These are phyloP conservation scores for Plantago lanceolata DNA, from an alignment of 305 asterid species.

Conservation along the genomic window DNA sequence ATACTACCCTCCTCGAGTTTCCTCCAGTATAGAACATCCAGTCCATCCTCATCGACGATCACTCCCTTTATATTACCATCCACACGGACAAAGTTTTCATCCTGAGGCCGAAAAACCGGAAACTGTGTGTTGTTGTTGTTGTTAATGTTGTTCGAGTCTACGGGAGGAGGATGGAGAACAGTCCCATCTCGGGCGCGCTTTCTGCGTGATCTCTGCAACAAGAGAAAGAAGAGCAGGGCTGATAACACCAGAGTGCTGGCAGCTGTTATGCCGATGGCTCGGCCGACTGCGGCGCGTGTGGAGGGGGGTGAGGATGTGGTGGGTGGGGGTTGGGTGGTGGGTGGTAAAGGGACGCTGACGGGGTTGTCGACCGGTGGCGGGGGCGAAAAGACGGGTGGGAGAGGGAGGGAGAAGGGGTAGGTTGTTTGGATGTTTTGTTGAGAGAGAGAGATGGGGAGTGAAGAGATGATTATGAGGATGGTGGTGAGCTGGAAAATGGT, in stretches of 20 bases:
- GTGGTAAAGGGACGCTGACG: slow-evolving; percentile 16
- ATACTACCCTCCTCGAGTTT: slow-evolving; percentile 44
- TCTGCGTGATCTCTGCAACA: slow-evolving; percentile 36
- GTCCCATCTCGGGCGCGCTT: slow-evolving; percentile 26
- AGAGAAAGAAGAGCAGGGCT: slow-evolving; percentile 53
- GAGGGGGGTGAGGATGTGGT: slow-evolving; percentile 36
- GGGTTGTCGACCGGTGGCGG: slow-evolving; percentile 17
- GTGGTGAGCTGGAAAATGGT: slow-evolving; percentile 29
- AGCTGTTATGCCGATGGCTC: slow-evolving; percentile 71
- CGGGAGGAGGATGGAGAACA: not conserved
- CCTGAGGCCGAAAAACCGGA: slow-evolving; percentile 30
- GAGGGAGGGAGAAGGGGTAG: slow-evolving; percentile 46
- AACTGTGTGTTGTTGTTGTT: too few species aligned
- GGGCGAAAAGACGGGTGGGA: slow-evolving; percentile 9
- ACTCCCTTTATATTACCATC: slow-evolving; percentile 69
- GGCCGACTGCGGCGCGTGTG: slow-evolving; percentile 56
- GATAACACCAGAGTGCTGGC: slow-evolving; percentile 57
- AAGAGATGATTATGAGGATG: slow-evolving; percentile 31
- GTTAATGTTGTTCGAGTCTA: too few species aligned
- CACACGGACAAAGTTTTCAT: slow-evolving; percentile 38
- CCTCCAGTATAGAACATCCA: slow-evolving; percentile 92
- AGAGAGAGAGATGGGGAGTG: slow-evolving; percentile 17
- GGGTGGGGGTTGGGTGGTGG: slow-evolving; percentile 4
- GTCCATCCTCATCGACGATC: slow-evolving; percentile 84
- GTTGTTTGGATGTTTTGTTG: slow-evolving; percentile 61